Evolutionary conservation across 1,284 basidiomycete genomes (phyloP).

Genomic region (Pseudozyma flocculosa): DNA sequence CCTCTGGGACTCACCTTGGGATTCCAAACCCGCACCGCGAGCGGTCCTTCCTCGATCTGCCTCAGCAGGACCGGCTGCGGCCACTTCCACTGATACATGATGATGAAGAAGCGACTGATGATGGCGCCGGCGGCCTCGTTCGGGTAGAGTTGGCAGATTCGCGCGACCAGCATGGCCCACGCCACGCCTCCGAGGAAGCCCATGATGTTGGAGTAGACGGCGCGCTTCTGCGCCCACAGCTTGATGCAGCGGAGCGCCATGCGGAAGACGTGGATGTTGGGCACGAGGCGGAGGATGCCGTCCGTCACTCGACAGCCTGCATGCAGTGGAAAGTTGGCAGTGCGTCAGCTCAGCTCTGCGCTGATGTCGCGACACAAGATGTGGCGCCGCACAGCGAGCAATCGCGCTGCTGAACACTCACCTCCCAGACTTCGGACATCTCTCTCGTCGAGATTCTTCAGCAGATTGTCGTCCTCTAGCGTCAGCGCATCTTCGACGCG

Average conservation of each 20-base stretch:
- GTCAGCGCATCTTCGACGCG: constrained; percentile 87
- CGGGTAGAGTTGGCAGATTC: constrained; percentile 98
- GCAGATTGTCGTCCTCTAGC: constrained; percentile 83
- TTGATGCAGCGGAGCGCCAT: constrained; percentile 94
- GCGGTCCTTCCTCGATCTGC: constrained; percentile 84
- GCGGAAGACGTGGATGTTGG: constrained; percentile 90
- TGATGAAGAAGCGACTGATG: constrained; percentile 93
- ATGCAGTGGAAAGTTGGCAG: too few species aligned
- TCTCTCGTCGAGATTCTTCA: constrained; percentile 89
- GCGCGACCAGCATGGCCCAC: constrained; percentile 96
- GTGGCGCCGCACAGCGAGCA: too few species aligned
- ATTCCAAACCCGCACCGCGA: constrained; percentile 96
- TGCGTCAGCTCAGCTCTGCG: too few species aligned
- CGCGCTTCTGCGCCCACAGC: constrained; percentile 92
- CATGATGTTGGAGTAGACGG: constrained; percentile 97
- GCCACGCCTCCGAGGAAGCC: constrained; percentile 98
- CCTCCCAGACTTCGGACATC: constrained; percentile 93
- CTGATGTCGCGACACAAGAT: too few species aligned
- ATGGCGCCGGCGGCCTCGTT: constrained; percentile 91
- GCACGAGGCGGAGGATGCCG: constrained; percentile 91
- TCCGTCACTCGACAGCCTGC: constrained; percentile 92
- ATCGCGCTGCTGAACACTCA: too few species aligned
- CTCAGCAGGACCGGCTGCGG: constrained; percentile 94
- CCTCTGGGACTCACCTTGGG: constrained; percentile 77
- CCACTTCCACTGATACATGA: constrained; percentile 98